Evolutionary conservation across 1,139 yeast species (phyloP).

Genomic region (Yamadazyma atlantica): DNA sequence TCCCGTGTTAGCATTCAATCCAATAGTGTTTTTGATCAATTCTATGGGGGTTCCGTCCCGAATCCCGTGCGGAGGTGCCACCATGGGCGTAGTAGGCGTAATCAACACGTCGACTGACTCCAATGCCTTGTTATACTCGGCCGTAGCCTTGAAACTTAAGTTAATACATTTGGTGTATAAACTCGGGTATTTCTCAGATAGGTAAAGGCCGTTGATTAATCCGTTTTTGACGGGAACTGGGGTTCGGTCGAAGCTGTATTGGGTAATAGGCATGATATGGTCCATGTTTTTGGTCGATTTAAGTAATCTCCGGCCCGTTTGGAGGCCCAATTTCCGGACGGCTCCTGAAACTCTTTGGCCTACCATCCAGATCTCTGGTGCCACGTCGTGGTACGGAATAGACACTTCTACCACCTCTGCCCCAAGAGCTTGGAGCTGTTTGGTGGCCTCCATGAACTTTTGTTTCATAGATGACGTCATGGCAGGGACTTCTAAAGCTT

Average conservation of each 20-base stretch:
- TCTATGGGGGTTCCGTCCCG: constrained; percentile 16
- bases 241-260: constrained; percentile 25
- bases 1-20: constrained; percentile 34
- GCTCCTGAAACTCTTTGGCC: constrained; percentile 13
- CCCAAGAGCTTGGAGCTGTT: constrained; percentile 13
- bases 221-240: constrained; percentile 27
- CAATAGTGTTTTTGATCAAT: constrained; percentile 24
- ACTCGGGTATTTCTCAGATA: constrained; percentile 28
- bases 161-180: constrained; percentile 32
- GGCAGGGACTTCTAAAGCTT: constrained; percentile 14
- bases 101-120: constrained; percentile 14
- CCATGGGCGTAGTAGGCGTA: constrained; percentile 14
- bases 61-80: constrained; percentile 15
- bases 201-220: constrained; percentile 28
- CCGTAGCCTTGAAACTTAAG: constrained; percentile 27
- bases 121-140: constrained; percentile 27
- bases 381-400: constrained; percentile 14
- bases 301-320: constrained; percentile 9
- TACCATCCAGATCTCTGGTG: constrained; percentile 18
- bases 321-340: constrained; percentile 16
- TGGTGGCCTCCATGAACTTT: constrained; percentile 11
- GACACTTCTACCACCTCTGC: constrained; percentile 15
- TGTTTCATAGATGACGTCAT: constrained; percentile 12
- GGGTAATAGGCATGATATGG: constrained; percentile 14
- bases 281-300: constrained; percentile 10